Conservation (phyloP, 1,284 basidiomycete species). For the Cutaneotrichosporon cutaneum region DNA sequence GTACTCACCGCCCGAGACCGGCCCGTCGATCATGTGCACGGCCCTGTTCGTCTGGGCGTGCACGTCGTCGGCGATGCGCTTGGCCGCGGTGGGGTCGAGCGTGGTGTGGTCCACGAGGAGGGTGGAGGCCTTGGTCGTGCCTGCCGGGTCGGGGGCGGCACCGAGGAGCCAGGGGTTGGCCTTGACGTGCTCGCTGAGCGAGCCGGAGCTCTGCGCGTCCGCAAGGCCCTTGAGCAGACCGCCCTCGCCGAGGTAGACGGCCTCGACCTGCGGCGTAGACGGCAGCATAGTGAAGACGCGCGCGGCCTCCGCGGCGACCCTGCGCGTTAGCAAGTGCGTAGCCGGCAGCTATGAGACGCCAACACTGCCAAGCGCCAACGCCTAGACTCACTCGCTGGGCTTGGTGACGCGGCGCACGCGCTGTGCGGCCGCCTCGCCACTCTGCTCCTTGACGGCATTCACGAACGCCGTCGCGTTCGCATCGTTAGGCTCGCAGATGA, state of each 20-base stretch:
- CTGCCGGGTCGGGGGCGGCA: neutral
- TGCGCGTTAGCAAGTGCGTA: conserved; percentile 19
- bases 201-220: conserved; percentile 50
- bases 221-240: conserved; percentile 48
- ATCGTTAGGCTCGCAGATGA: conserved; percentile 48
- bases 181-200: conserved; percentile 51
- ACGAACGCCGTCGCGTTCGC: conserved; percentile 35
- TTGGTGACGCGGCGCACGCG: conserved; percentile 18
- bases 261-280: conserved; percentile 53
- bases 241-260: conserved; percentile 50
- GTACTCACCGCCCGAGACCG: conserved; percentile 45
- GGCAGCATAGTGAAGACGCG: conserved; percentile 57
- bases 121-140: conserved; percentile 31
- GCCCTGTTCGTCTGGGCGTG: conserved; percentile 29
- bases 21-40: conserved; percentile 48
- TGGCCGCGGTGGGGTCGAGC: conserved; percentile 45
- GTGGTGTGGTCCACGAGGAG: conserved; percentile 51
- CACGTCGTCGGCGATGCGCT: conserved; percentile 36
- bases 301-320: conserved; percentile 50
- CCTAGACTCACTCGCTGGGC: conserved; percentile 18
- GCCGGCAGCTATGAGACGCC: too few species aligned
- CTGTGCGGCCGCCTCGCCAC: conserved; percentile 19
- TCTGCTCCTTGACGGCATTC: conserved; percentile 9
- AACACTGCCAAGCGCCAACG: neutral
- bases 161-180: conserved; percentile 33